phyloP scores from a whole-genome alignment of 2,329 filamentous ascomycete genomes.

The Exophiala sideris region DNA sequence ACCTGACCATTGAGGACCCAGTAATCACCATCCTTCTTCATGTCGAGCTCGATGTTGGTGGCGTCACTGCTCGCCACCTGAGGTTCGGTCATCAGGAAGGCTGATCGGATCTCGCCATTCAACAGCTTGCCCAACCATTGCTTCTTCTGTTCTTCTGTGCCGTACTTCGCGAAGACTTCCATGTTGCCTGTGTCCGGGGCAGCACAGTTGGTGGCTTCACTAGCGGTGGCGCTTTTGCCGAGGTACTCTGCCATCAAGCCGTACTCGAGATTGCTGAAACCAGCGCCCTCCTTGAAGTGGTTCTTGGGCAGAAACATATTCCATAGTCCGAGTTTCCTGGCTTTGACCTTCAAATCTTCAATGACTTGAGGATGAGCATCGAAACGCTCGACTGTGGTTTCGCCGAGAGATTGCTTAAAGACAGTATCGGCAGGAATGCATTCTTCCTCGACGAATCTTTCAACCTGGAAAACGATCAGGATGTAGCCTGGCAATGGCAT shows the following conservation, averaged over 20 bases:
- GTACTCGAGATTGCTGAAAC: constrained; percentile 85
- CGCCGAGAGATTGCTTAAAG: constrained; percentile 73
- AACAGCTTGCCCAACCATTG: constrained; percentile 78
- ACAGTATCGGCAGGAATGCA: constrained; percentile 83
- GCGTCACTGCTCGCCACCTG: constrained; percentile 86
- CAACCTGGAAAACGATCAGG: constrained; percentile 55
- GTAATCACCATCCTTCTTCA: constrained; percentile 77
- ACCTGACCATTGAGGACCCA: constrained; percentile 77
- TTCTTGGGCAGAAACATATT: constrained; percentile 97
- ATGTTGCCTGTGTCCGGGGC: constrained; percentile 94
- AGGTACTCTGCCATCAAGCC: constrained; percentile 96
- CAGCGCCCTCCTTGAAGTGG: constrained; percentile 92
- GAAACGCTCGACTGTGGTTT: constrained; percentile 65
- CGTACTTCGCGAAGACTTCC: constrained; percentile 91
- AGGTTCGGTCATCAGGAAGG: constrained; percentile 92
- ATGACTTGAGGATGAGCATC: constrained; percentile 73
- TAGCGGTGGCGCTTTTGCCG: constrained; percentile 78
- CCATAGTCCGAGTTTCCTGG: constrained; percentile 82
- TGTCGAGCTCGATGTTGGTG: constrained; percentile 83
- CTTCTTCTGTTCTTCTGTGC: constrained; percentile 67
- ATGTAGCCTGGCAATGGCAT: background rate
- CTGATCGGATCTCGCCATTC: constrained; percentile 79
- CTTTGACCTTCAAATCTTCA: constrained; percentile 84
- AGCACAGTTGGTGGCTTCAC: constrained; percentile 84
- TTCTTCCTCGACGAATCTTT: constrained; percentile 96